These are phyloP conservation scores for Phytomonas francai DNA, from an alignment of 208 protist species.

Conservation along the genomic window DNA sequence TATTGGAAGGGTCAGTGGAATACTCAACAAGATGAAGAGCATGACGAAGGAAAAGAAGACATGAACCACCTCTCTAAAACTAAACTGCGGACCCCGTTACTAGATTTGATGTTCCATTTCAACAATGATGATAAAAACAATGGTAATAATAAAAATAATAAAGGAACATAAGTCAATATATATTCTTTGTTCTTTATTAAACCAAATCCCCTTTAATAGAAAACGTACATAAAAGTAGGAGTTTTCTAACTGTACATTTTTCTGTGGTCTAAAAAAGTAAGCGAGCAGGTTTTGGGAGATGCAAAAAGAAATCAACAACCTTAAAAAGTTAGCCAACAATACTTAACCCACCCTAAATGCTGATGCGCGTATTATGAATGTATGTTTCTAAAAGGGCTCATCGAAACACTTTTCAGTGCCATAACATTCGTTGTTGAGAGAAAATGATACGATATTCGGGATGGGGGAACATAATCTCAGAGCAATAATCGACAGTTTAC, in stretches of 20 bases:
- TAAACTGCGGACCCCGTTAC: background rate
- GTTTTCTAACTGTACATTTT: background rate
- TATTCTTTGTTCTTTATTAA: background rate
- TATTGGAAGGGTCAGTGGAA: background rate
- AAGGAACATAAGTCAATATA: slow-evolving; percentile 1
- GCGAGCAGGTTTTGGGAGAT: background rate
- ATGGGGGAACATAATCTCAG: background rate
- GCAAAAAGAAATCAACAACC: background rate
- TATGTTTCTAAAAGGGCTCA: background rate
- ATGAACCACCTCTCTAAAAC: background rate
- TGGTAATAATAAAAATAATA: slow-evolving; percentile 17
- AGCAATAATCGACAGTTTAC: background rate
- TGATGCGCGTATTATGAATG: background rate
- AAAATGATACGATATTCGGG: background rate
- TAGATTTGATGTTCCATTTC: background rate
- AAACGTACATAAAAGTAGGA: slow-evolving; percentile 6
- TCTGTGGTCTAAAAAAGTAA: background rate
- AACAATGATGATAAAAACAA: slow-evolving; percentile 9
- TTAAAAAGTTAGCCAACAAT: background rate
- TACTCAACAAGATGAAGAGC: background rate
- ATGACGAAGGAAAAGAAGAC: background rate
- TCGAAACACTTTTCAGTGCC: background rate
- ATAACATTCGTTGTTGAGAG: background rate
- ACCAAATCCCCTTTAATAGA: background rate
- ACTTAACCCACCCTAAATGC: background rate